Base-by-base conservation (phyloP, 352 stramenopile species). In the Phytophthora cajani region DNA sequence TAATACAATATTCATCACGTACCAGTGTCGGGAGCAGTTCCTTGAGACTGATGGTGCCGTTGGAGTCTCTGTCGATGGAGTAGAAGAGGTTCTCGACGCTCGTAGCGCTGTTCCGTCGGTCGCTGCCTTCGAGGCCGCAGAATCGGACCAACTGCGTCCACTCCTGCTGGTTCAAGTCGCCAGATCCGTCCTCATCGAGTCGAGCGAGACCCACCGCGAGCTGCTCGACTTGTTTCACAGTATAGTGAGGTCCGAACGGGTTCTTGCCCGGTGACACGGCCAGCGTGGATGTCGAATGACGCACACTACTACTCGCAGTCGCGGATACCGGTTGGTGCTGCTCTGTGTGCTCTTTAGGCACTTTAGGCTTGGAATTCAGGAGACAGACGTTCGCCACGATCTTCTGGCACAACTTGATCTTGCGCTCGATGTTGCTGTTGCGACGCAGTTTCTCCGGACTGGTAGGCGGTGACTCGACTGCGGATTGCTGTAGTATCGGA, bases 211-310 rank as follows among this genome's bases (percentile, higher is more conserved):
- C 66, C n/a, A 72, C 65, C 1, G 77, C 81, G 57, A 89, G 85
- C 19, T 89, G 78, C 33, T 89, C 71, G 23, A 91, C 79, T 21
- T 91, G 79, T 27, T 87, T 88, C 23, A 79, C 51, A 1, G 78
- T 83, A 64, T 91, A 91, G 46, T 81, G 67, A 27, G 83, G 83
- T n/a, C 81, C 81, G 21, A 89, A 91, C 19, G 79, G 73, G 30
- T 89, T 85, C 27, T 66, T 67, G 0, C 65, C 59, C 14, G 58
- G 47, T n/a, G 56, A 21, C 33, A 72, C 38, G 46, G 58, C 27
- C 5, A 53, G 36, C 12, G 52, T 59, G 1, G 64, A 51, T 4
- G 51, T 17, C 36, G 67, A 61, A 2, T 8, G 64, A 52, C 55
- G 59, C 21, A 33, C 7, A 30, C 27, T 21, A 30, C 9, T 21